Evolutionary conservation across 139 green algal genomes (phyloP), one percentile per base, ranked within the genome.

Genomic region (Deuterostichococcus epilithicus): DNA sequence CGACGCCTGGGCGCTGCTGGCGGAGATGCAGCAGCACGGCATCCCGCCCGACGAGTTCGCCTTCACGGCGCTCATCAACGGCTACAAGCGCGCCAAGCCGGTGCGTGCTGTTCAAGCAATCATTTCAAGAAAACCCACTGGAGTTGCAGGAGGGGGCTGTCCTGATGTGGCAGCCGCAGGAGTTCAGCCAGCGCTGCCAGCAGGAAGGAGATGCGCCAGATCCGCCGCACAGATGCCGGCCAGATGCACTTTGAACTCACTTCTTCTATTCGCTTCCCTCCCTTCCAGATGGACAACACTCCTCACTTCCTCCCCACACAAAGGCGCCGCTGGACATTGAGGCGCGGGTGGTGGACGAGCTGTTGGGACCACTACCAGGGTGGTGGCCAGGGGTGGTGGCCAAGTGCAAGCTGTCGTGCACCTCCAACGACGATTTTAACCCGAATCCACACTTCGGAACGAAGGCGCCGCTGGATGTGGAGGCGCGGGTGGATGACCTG

Each of bases 61-160:
- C 1, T 81, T 69, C 34, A 72, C 77, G 0, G 71, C 58, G n/a
- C 39, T 81, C 22, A 39, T 66, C 60, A 78, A 76, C 37, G 70
- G 71, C 71, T 81, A 45, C 70, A 44, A 60, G 33, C 39, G 76
- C 39, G 44, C 71, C 15, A n/a, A 13, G 42, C 39, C 20, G 39
- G 77, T 78, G 77, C 22, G 70, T 4, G 36, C n/a, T n/a, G n/a
- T n/a, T n/a, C n/a, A n/a, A n/a, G n/a, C n/a, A n/a, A n/a, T n/a
- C n/a, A n/a, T n/a, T n/a, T n/a, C n/a, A n/a, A n/a, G n/a, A n/a
- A n/a, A n/a, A n/a, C n/a, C n/a, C n/a, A n/a, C 32, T 77, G 30
- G 28, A 22, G 28, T 38, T 8, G 3, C 28, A 69, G 28, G 63
- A 69, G 36, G 15, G 30, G 5, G 13, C 37, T 23, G 20, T 3